Evolutionary conservation across 345 rosid species (phyloP).

Genomic region (Aquilaria malaccensis): DNA sequence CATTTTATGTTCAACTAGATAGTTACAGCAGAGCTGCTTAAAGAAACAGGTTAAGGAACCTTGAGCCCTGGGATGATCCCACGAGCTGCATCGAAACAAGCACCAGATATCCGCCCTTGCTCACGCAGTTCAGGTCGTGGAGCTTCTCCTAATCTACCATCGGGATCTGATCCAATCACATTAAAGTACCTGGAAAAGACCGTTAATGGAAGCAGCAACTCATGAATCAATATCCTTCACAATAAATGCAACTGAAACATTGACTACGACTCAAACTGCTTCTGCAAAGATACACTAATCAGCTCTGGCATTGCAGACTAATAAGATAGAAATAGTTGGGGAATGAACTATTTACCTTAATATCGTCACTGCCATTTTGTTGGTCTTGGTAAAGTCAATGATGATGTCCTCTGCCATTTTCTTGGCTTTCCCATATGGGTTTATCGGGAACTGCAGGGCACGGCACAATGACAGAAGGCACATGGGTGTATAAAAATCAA

Average conservation of each 20-base stretch:
- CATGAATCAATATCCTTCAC: too few relatives aligned
- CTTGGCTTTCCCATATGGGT: constrained; percentile 70
- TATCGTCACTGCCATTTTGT: constrained; percentile 60
- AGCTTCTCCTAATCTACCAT: constrained; percentile 62
- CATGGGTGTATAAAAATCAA: background rate
- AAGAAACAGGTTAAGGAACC: constrained; percentile 18
- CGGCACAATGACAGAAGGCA: constrained; percentile 6
- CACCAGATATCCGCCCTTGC: constrained; percentile 55
- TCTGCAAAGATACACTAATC: too few relatives aligned
- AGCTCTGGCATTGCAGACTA: too few relatives aligned
- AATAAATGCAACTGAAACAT: too few relatives aligned
- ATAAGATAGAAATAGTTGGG: too few relatives aligned
- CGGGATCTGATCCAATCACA: constrained; percentile 61
- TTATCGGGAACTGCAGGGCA: constrained; percentile 35
- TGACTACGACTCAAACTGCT: too few relatives aligned
- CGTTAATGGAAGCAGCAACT: background rate
- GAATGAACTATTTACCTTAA: constrained; percentile 31
- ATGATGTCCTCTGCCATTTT: constrained; percentile 71
- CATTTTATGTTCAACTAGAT: background rate
- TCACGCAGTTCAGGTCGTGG: constrained; percentile 51
- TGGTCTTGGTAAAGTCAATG: constrained; percentile 51
- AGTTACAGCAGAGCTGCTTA: too few relatives aligned
- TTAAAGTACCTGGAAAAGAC: constrained; percentile 48
- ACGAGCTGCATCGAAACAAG: constrained; percentile 69
- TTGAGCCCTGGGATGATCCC: constrained; percentile 50